A percentile compares a stretch with the other conserved stretches of the same genome.
These are phyloP conservation scores for Berberis thunbergii DNA, from an alignment of 164 flowering plant genomes.

Conservation along the genomic window DNA sequence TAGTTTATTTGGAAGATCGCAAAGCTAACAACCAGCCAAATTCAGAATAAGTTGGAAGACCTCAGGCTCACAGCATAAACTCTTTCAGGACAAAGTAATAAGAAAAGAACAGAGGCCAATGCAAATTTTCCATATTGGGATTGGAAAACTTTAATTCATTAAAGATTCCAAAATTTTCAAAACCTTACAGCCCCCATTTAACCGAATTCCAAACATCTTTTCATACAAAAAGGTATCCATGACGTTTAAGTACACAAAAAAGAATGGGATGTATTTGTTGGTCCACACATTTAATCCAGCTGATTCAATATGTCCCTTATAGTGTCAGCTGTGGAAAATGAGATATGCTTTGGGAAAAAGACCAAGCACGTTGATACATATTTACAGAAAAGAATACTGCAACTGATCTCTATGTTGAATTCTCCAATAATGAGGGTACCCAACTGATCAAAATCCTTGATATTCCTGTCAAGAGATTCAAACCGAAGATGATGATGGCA, in stretches of 20 bases:
- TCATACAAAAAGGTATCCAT: neutral
- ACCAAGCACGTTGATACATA: neutral
- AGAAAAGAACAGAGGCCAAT: too few relatives aligned
- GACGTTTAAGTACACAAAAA: neutral
- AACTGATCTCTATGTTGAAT: neutral
- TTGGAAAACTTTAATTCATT: too few relatives aligned
- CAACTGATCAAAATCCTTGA: neutral
- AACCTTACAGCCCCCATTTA: neutral
- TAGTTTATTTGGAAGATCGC: too few relatives aligned
- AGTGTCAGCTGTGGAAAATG: neutral
- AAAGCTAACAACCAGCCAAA: too few relatives aligned
- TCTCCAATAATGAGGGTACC: neutral
- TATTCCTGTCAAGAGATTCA: too few relatives aligned
- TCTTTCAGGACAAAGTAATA: too few relatives aligned
- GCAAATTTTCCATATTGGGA: too few relatives aligned
- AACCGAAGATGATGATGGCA: too few relatives aligned
- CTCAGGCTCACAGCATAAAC: too few relatives aligned
- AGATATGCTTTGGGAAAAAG: neutral
- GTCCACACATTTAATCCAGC: neutral
- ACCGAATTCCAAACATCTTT: neutral
- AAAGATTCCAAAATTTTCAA: too few relatives aligned
- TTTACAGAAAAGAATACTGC: conserved; percentile 6
- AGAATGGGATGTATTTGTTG: neutral
- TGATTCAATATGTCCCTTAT: neutral
- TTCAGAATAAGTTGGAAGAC: too few relatives aligned